Evolutionary conservation across 1,139 yeast species (phyloP), one percentile per base, ranked within the genome.

Genomic region (Schwanniomyces etchellsii): DNA sequence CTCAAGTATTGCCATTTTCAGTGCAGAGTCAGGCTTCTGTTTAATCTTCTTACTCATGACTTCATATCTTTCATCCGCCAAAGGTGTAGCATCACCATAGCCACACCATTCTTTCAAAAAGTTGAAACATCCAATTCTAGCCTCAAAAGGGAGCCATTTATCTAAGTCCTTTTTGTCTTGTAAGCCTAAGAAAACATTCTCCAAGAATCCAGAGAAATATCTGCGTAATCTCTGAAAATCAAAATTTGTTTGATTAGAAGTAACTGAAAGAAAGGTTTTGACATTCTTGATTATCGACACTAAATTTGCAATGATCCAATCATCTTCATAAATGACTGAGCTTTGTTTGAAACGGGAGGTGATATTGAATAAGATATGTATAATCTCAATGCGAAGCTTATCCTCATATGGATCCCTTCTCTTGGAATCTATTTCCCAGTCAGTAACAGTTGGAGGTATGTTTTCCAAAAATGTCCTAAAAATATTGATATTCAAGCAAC

Each of bases 71-170:
- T 81, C 84, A 25, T 75, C 76, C 4, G 86, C 73, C 3, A 80
- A 50, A 1, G 65, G 58, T 14, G 74, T 66, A 21, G 76, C 65
- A 31, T 74, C 81, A 1, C 97, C 97, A 37, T 75, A 77, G 0
- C 95, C 95, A 55, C 96, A 86, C 99, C 99, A 93, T 48, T 85
- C 95, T 42, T 83, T 88, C 37, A 91, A 62, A 47, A 75, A 81
- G 28, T 79, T 76, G 56, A 86, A 88, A 42, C 93, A 82, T 1
- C 88, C 82, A 16, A 84, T 77, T 35, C 96, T 66, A 6, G 91
- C 93, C 44, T 81, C 89, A 50, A 88, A 88, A 1, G 95, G 91
- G 15, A 89, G 61, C 75, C 91, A 77, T 28, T 64, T 63, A 28
- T 60, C 48, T 29, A 62, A 40, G 14, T 67, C 70, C 5, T 74